Evolutionary conservation across 495 filamentous ascomycete genomes (phyloP).

Genomic region (Podospora anserina): DNA sequence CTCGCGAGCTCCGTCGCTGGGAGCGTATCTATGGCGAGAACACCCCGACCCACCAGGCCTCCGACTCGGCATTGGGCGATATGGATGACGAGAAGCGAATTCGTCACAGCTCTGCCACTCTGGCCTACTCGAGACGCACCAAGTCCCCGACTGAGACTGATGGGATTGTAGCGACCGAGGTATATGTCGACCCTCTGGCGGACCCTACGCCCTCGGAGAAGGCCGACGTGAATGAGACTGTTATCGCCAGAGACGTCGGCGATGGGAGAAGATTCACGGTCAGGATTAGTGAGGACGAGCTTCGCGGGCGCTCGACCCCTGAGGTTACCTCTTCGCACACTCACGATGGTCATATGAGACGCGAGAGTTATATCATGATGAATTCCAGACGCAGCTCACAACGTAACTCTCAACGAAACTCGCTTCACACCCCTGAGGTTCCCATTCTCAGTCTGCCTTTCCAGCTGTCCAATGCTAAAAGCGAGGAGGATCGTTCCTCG

Average conservation of each 20-base stretch:
- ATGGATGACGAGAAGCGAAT: conserved; percentile 52
- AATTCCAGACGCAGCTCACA: conserved; percentile 11
- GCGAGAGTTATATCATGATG: neutral
- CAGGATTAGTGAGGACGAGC: conserved; percentile 41
- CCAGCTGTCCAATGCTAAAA: conserved; percentile 43
- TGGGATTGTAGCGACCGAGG: conserved; percentile 34
- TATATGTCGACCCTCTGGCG: conserved; percentile 28
- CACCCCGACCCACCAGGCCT: conserved; percentile 15
- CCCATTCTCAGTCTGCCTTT: conserved; percentile 58
- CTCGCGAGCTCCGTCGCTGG: conserved; percentile 70
- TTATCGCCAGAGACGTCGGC: conserved; percentile 29
- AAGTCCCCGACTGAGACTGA: conserved; percentile 23
- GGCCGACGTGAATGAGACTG: conserved; percentile 30
- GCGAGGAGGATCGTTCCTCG: conserved; percentile 44
- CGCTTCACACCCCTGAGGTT: conserved; percentile 24
- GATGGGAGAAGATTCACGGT: conserved; percentile 36
- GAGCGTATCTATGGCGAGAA: conserved; percentile 71
- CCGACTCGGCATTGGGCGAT: conserved; percentile 54
- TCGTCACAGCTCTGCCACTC: conserved; percentile 33
- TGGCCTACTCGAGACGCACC: conserved; percentile 23
- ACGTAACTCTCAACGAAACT: conserved; percentile 17
- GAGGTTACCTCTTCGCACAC: neutral
- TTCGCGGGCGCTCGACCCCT: conserved; percentile 23
- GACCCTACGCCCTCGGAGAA: conserved; percentile 26
- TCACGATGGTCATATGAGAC: neutral